A percentile compares a stretch with the other conserved stretches of the same genome.
phyloP scores from a whole-genome alignment of 805 yeast species.

The Lipomyces kockii region DNA sequence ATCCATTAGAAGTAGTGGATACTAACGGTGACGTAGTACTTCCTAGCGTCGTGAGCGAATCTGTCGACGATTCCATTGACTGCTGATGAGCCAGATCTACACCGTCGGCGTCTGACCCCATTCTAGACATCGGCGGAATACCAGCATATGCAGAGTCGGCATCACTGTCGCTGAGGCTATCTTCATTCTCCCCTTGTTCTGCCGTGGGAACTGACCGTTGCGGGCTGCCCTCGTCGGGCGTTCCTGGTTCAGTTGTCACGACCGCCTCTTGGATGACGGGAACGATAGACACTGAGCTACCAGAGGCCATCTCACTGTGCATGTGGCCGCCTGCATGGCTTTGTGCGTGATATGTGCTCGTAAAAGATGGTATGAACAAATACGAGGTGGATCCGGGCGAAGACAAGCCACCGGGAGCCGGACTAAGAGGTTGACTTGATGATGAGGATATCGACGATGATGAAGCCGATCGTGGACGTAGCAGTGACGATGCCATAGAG shows the following conservation, averaged over 20 bases:
- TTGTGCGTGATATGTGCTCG: constrained; percentile 17
- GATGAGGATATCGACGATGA: constrained; percentile 22
- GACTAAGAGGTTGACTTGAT: constrained; percentile 12
- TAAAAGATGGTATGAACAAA: constrained; percentile 23
- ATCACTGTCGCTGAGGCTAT: constrained; percentile 10
- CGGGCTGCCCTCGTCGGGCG: neutral
- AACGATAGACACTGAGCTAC: neutral
- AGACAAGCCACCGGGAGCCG: constrained; percentile 9
- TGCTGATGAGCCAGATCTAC: constrained; percentile 2
- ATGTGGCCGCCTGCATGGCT: neutral
- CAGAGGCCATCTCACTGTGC: constrained; percentile 3
- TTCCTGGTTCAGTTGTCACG: constrained; percentile 4
- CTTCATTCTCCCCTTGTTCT: neutral
- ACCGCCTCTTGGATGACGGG: constrained; percentile 6
- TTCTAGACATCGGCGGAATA: neutral
- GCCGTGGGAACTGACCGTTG: neutral
- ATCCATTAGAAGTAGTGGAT: constrained; percentile 1
- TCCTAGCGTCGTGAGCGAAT: constrained; percentile 11
- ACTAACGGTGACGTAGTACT: neutral
- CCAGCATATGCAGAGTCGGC: neutral
- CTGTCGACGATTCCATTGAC: constrained; percentile 9
- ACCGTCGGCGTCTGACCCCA: neutral
- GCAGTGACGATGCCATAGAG: constrained; percentile 17
- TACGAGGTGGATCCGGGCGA: constrained; percentile 1
- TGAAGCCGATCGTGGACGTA: constrained; percentile 17